Evolutionary conservation across 345 rosid genomes (phyloP), one percentile per base, ranked within the genome.

Genomic region (Luvunga scandens): DNA sequence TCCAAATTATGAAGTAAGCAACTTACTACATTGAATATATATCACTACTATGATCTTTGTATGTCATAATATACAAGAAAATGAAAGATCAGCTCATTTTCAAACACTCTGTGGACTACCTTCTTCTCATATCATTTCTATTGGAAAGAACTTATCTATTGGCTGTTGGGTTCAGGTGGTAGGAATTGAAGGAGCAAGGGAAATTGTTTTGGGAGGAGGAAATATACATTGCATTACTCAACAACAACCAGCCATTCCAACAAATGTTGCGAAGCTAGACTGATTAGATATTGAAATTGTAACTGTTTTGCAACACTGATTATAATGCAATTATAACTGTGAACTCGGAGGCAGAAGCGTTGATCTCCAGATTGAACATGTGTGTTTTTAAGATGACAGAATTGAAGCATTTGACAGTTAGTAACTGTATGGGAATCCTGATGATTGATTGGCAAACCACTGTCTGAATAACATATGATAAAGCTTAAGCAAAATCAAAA

Each of bases 191-290:
- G 90, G 92, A 50, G 97, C 97, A 33, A 85, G 98, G 84, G 99
- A 96, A 86, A 96, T 92, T 4, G 93, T 85, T 69, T 76, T 94
- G 70, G 99, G 86, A 16, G 99, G 99, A 61, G 99, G 99, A 77
- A 95, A 95, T 73, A 88, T 94, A 36, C 99, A 95, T 63, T 96
- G 99, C 85, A 94, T 95, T 77, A 94, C 99, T 42, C 97, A 93
- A 70, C 98, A 95, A 82, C 95, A 95, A 31, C 97, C 99, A 1
- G 89, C 77, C 19, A 81, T 78, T 75, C 88, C 85, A 48, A 27
- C 50, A 25, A 71, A 16, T 33, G 31, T 55, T 56, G 50, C 18
- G 33, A 33, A 53, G 64, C 63, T 4, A 7, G 6, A 66, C 24
- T 45, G 9, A n/a, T 65, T n/a, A 33, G 50, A 30, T 45, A 16